Evolutionary conservation across 2,329 filamentous ascomycete species (phyloP).

Genomic region (Penicillium sp.): DNA sequence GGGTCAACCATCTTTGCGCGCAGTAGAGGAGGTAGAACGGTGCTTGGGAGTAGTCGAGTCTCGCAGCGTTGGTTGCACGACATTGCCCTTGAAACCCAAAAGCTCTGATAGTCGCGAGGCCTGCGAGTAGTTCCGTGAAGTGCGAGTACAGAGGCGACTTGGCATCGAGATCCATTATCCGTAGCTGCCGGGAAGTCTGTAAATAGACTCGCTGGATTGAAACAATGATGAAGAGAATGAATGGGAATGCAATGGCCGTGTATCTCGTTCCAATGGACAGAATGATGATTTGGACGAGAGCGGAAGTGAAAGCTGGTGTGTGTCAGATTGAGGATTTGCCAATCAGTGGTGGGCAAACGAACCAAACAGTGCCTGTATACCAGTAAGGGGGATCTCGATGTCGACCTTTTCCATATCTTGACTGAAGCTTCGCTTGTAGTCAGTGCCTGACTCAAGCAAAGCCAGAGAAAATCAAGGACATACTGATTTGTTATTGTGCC

Average conservation of each 20-base stretch:
- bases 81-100: neutral
- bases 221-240: neutral
- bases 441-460: neutral
- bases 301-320: neutral
- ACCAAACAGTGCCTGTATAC: too few relatives aligned
- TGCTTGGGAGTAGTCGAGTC: neutral
- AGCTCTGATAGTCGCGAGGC: neutral
- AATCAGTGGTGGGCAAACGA: neutral
- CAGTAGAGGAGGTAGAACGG: neutral
- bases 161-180: neutral
- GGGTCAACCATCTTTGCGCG: neutral
- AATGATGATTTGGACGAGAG: neutral
- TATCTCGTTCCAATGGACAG: neutral
- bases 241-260: neutral
- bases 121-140: neutral
- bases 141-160: neutral
- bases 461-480: neutral
- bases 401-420: neutral
- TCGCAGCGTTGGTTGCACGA: neutral
- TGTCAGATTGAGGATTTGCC: neutral
- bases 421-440: neutral
- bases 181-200: neutral
- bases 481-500: neutral
- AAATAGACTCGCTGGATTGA: neutral
- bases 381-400: neutral